phyloP scores from a whole-genome alignment of 371 early-diverging fungal genomes.

The Mortierella sp. region DNA sequence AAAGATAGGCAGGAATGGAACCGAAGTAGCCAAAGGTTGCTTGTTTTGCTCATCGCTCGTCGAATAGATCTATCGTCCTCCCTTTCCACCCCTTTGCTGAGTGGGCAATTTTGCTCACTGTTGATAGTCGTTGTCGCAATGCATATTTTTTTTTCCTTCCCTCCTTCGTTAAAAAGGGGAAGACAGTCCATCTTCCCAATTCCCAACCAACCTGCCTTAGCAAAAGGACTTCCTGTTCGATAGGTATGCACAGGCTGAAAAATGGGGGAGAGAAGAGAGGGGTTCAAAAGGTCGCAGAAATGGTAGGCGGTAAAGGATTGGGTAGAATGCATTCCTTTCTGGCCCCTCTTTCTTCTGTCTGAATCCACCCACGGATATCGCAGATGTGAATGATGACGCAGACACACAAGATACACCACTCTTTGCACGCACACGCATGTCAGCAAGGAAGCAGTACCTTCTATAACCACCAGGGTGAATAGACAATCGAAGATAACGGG shows the following conservation, averaged over 20 bases:
- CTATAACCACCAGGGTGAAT: neutral
- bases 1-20: slow-evolving; percentile 9
- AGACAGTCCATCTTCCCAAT: slow-evolving; percentile 26
- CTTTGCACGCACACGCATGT: neutral
- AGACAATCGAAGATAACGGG: neutral
- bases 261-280: neutral
- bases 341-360: neutral
- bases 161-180: slow-evolving; percentile 7
- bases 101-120: no score
- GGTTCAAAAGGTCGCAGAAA: neutral
- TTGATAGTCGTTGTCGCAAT: neutral
- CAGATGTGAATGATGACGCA: neutral
- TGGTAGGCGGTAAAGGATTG: neutral
- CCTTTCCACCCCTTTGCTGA: neutral
- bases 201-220: slow-evolving; percentile 20
- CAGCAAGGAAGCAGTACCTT: neutral
- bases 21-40: neutral
- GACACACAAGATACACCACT: neutral
- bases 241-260: neutral
- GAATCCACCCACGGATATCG: neutral
- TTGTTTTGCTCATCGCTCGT: neutral
- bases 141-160: neutral
- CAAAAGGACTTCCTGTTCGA: neutral
- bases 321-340: neutral
- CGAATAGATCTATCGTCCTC: neutral